Evolutionary conservation across 106 monocot genomes (phyloP).

Genomic region (Ottelia alismoides): DNA sequence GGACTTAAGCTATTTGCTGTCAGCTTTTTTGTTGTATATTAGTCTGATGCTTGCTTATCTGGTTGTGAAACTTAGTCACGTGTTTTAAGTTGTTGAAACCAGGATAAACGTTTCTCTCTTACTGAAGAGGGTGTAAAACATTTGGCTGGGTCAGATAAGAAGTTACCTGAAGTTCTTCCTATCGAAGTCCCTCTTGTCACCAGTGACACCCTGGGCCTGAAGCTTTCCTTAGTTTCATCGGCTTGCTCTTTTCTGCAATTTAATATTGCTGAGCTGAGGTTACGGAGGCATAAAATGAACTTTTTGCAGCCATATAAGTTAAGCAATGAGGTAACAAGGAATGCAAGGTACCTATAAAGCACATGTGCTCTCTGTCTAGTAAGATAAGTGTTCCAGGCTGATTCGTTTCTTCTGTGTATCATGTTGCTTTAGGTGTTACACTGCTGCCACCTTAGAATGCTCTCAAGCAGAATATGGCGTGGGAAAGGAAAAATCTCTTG

Average conservation of each 20-base stretch:
- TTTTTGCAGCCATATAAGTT: too few species aligned
- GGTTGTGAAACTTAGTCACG: too few species aligned
- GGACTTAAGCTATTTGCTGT: too few species aligned
- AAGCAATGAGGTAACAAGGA: too few species aligned
- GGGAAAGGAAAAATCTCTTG: constrained; percentile 46
- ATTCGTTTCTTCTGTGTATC: neutral
- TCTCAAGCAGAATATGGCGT: constrained; percentile 50
- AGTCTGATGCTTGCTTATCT: too few species aligned
- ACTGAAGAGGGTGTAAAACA: constrained; percentile 8
- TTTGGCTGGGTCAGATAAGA: constrained; percentile 19
- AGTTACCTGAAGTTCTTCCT: constrained; percentile 6
- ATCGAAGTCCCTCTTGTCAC: constrained; percentile 5
- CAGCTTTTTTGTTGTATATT: too few species aligned
- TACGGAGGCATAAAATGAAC: constrained; percentile 40
- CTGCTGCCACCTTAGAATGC: constrained; percentile 58
- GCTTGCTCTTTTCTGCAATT: constrained; percentile 40
- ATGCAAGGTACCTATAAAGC: too few species aligned
- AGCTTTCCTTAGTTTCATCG: constrained; percentile 18
- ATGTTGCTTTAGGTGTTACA: constrained; percentile 46
- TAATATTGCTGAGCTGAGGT: constrained; percentile 44
- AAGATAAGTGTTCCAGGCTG: neutral
- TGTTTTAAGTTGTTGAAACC: too few species aligned
- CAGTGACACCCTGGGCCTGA: constrained; percentile 18
- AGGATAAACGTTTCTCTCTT: constrained; percentile 6
- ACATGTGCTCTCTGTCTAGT: too few species aligned